phyloP scores from a whole-genome alignment of 73 alveolate species.

The Paramecium pentaurelia region DNA sequence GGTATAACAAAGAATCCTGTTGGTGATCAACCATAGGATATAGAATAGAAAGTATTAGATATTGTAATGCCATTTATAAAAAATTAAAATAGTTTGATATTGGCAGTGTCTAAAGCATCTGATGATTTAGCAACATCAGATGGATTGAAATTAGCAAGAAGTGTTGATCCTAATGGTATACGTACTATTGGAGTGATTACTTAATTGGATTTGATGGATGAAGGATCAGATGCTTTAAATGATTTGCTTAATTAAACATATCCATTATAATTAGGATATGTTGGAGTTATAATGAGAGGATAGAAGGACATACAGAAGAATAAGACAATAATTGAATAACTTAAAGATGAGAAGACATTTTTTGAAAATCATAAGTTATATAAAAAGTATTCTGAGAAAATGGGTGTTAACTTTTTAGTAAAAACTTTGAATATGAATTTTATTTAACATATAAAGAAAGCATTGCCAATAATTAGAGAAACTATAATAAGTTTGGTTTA shows the following conservation, averaged over 20 bases:
- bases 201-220: constrained; percentile 90
- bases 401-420: constrained; percentile 61
- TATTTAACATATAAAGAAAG: constrained; percentile 54
- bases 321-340: constrained; percentile 73
- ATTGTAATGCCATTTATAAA: constrained; percentile 78
- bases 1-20: constrained; percentile 93
- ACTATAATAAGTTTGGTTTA: constrained; percentile 36
- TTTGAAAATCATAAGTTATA: constrained; percentile 72
- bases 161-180: constrained; percentile 88
- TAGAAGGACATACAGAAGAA: constrained; percentile 77
- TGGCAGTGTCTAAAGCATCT: constrained; percentile 94
- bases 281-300: constrained; percentile 85
- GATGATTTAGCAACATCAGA: constrained; percentile 94
- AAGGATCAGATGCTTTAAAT: constrained; percentile 88
- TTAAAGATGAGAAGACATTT: constrained; percentile 71
- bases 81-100: constrained; percentile 80
- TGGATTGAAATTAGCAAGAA: constrained; percentile 89
- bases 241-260: constrained; percentile 86
- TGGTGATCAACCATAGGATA: constrained; percentile 92
- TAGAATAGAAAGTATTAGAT: constrained; percentile 78
- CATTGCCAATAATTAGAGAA: constrained; percentile 60
- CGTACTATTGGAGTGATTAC: constrained; percentile 94
- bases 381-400: constrained; percentile 54
- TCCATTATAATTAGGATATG: constrained; percentile 93
- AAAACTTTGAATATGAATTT: constrained; percentile 55